Base-by-base conservation (phyloP, 441 rosid species). In the Adansonia madagascariensis region DNA sequence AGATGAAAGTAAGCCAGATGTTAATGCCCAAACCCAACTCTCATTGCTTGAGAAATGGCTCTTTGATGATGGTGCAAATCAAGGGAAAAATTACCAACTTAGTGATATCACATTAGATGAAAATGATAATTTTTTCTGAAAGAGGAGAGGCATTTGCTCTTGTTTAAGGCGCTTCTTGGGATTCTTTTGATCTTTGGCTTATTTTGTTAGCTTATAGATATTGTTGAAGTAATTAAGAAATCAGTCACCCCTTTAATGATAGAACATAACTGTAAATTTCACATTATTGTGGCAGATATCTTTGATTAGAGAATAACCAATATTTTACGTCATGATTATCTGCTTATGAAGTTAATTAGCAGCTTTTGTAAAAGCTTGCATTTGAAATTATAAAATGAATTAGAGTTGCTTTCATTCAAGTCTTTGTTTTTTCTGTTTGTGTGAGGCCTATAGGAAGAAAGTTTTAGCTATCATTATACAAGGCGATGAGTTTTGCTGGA, bases 21-120 rank as follows among this genome's bases (percentile, higher is more conserved):
- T 61, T 56, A 73, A 22, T 27, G 77, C 71, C 46, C 88, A 87
- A 79, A 75, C 81, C 79, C 86, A 86, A 7, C 75, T 87, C 75
- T 84, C 94, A 20, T 65, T 88, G 87, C 86, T 92, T 39, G 97
- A 92, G 82, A 89, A 88, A 65, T 94, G 97, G 95, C 86, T 91
- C 55, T 85, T 89, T 68, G 94, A 90, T 71, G 97, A 93, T 63
- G 88, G 80, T 75, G 81, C 75, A 66, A 59, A 59, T 73, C 86
- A 78, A 62, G 89, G 83, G 81, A 85, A 73, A 68, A 93, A 87
- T 52, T 15, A 63, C 67, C 46, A 63, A 4, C 67, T 63, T 63
- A 31, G 67, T 63, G 46, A 63, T 39, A 14, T 35, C 4, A n/a
- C 11, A 15, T 6, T 31, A 35, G 67, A 63, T 15, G 46, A 63